phyloP scores from a whole-genome alignment of 441 rosid genomes.

The Arabidopsis lyrata region DNA sequence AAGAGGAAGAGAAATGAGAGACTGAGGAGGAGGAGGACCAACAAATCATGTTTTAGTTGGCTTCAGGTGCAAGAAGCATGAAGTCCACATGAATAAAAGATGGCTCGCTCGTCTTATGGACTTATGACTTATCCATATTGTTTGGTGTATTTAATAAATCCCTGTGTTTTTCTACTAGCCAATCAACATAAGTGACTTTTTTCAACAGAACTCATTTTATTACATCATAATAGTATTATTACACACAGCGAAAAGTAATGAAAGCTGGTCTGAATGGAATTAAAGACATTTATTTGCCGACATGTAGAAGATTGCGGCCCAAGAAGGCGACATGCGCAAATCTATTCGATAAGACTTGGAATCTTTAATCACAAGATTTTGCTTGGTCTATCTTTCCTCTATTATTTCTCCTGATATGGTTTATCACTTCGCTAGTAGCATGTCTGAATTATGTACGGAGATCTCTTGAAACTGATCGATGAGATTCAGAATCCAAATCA shows the following conservation, averaged over 20 bases:
- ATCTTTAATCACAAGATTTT: conserved; percentile 34
- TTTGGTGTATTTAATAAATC: neutral
- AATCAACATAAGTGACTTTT: neutral
- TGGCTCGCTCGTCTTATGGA: neutral
- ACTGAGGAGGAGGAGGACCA: conserved; percentile 4
- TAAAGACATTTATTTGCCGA: conserved; percentile 33
- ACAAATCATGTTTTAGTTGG: conserved; percentile 36
- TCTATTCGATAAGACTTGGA: conserved; percentile 38
- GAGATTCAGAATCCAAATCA: conserved; percentile 3
- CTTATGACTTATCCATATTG: conserved; percentile 4
- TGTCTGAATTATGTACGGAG: neutral
- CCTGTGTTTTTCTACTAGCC: neutral
- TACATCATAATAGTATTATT: conserved; percentile 28
- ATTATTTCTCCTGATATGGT: conserved; percentile 18
- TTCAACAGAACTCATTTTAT: conserved; percentile 31
- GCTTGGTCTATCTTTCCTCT: conserved; percentile 10
- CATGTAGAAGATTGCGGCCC: conserved; percentile 42
- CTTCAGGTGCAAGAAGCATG: conserved; percentile 25
- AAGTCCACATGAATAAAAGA: neutral
- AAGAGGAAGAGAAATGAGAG: neutral
- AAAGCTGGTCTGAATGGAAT: conserved; percentile 31
- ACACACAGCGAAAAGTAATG: conserved; percentile 22
- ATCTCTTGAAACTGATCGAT: neutral
- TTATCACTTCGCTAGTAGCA: conserved; percentile 28
- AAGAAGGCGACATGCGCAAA: conserved; percentile 42